Evolutionary conservation across 2,329 filamentous ascomycete species (phyloP), one percentile per base, ranked within the genome.

Genomic region (Emmonsiellopsis sp.): DNA sequence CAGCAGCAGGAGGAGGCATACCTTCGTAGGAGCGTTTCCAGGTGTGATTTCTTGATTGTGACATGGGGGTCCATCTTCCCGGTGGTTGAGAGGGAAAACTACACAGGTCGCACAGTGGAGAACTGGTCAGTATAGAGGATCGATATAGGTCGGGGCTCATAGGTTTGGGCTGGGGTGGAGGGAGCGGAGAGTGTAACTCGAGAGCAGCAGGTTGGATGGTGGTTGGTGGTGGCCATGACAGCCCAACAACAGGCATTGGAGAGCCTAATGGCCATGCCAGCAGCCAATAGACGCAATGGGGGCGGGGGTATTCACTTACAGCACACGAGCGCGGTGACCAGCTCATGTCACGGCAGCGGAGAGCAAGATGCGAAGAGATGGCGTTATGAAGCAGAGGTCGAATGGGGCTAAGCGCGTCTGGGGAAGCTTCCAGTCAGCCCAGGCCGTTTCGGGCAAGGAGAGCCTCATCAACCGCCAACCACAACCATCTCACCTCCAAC

Each of bases 21-120:
- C 84, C 80, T 78, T 63, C 78, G 76, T 51, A 84, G 63, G 46
- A 86, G 71, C 54, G 80, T 79, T 61, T 85, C 78, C 60, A 85
- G 80, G 68, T 85, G 80, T 49, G 69, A 66, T 62, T 77, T 81
- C 57, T 81, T 79, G 58, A 85, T 76, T 8, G 80, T 83, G 49
- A 85, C 77, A 58, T 74, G 69, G 34, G 62, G 60, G 44, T 64
- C 61, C 63, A 67, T 67, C 42, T 45, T 46, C 17, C 42, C 42
- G 7, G 13, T 33, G 2, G n/a, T 14, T 31, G 50, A 33, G 42
- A 32, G 21, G 49, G 34, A 13, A 8, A 42, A 33, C 49, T 51
- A 43, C 32, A 43, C n/a, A 43, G 49, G 49, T 51, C 9, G 31
- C 49, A 51, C 49, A 51, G 7, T 36, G n/a, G 13, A 8, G 7